Base-by-base conservation (phyloP, 2,329 filamentous ascomycete species). In the Fusarium papillatum region DNA sequence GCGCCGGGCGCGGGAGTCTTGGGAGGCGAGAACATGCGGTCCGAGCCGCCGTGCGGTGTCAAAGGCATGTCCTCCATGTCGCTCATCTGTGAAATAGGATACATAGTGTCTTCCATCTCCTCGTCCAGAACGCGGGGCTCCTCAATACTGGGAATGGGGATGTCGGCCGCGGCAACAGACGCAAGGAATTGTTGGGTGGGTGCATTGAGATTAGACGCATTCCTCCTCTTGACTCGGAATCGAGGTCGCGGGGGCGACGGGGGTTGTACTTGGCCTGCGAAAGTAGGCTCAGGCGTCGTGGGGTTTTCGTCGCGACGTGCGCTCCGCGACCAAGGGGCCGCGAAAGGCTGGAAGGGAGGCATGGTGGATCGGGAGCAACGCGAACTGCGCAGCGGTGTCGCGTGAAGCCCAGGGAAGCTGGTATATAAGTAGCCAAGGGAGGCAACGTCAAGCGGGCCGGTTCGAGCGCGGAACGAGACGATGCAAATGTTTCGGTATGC, bases 181-280 rank as follows among this genome's bases (percentile, higher is more conserved):
- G 90, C 91, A n/a, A 93, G 87, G 78, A 93, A 93, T 63, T 93
- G 90, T 78, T 92, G 87, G 2, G 91, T 93, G 3, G 91, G 90
- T 43, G 90, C 90, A 70, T 87, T 82, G 14, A 90, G 84, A 68
- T 88, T 86, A 53, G 89, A 87, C 43, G 86, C 86, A 78, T 88
- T 86, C 77, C 90, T 90, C 77, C 88, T 87, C 82, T 90, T 90
- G 71, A 92, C 82, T 74, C 86, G 87, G 76, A 92, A 85, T 65
- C 88, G 88, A 72, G 87, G 89, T 78, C 88, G 87, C 53, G 87
- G 88, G 31, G 89, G 86, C 43, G 88, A 88, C 14, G 89, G 87
- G 11, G 86, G 84, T 68, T 84, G 85, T 50, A 81, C 80, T 26
- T 82, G 76, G 46, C 80, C 79, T 34, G 81, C 78, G 31, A 83